Conservation (phyloP, 2,329 filamentous ascomycete genomes). For the Paraconiothyrium brasiliense region DNA sequence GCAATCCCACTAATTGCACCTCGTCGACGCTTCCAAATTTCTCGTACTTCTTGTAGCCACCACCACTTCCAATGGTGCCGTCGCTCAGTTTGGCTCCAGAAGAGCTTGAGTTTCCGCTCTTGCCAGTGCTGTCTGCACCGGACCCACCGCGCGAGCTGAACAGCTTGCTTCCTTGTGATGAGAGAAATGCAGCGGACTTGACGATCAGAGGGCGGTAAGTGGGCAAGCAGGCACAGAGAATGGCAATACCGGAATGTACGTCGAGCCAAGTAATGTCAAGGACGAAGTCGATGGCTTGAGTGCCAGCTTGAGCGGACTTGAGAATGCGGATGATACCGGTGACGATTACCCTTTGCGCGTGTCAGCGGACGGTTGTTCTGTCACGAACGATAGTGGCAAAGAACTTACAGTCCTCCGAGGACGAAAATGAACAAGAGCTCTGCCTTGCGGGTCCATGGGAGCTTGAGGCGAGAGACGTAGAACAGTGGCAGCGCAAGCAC, state of each 20-base stretch:
- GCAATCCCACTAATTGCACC: slow-evolving; percentile 1
- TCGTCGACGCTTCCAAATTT: slow-evolving; percentile 3
- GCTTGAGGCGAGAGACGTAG: slow-evolving; percentile 4
- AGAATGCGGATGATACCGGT: slow-evolving; percentile 7
- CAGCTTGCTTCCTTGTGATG: slow-evolving; percentile 3
- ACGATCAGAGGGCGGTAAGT: slow-evolving; percentile 11
- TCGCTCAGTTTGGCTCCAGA: neutral
- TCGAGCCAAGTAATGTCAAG: slow-evolving; percentile 6
- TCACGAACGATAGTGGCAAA: neutral
- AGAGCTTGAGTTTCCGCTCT: slow-evolving; percentile 5
- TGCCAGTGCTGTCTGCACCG: neutral
- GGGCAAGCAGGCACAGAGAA: slow-evolving; percentile 8
- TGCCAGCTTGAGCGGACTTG: slow-evolving; percentile 1
- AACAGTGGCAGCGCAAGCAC: slow-evolving; percentile 1
- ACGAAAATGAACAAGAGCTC: slow-evolving; percentile 4
- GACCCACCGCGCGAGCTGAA: slow-evolving; percentile 3
- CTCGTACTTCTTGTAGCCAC: slow-evolving; percentile 3
- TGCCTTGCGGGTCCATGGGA: neutral
- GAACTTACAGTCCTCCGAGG: neutral
- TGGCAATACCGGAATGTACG: slow-evolving; percentile 7
- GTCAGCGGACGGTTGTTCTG: neutral
- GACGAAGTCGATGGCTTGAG: slow-evolving; percentile 12
- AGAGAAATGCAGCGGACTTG: neutral
- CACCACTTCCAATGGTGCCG: neutral
- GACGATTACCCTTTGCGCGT: slow-evolving; percentile 6